phyloP scores from a whole-genome alignment of 2,329 filamentous ascomycete genomes.

The Pseudogymnoascus destructans region DNA sequence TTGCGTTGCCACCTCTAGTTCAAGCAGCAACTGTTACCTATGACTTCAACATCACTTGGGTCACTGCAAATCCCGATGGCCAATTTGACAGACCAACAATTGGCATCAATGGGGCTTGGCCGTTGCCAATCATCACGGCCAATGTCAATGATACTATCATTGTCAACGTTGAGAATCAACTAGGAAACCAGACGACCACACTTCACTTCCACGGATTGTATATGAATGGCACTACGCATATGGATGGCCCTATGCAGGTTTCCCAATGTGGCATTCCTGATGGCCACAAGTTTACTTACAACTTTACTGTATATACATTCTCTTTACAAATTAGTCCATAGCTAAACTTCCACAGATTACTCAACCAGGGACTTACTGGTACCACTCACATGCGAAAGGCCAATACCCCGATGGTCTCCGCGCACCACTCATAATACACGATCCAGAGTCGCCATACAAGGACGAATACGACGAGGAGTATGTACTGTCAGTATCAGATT shows the following conservation, averaged over 20 bases:
- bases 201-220: slow-evolving; percentile 61
- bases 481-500: slow-evolving; percentile 44
- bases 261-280: slow-evolving; percentile 57
- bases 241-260: slow-evolving; percentile 57
- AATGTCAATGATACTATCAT: slow-evolving; percentile 48
- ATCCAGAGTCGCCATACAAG: slow-evolving; percentile 36
- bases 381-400: slow-evolving; percentile 43
- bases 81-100: slow-evolving; percentile 51
- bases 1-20: no score
- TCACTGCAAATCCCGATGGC: slow-evolving; percentile 59
- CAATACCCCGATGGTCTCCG: slow-evolving; percentile 48
- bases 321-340: background rate
- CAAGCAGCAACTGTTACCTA: no score
- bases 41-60: slow-evolving; percentile 60
- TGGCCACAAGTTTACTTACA: slow-evolving; percentile 53
- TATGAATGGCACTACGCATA: slow-evolving; percentile 51
- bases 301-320: slow-evolving; percentile 43
- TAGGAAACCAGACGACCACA: slow-evolving; percentile 50
- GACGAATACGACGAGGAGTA: slow-evolving; percentile 39
- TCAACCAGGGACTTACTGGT: slow-evolving; percentile 68
- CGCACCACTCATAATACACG: slow-evolving; percentile 41
- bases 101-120: slow-evolving; percentile 67
- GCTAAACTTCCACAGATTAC: slow-evolving; percentile 28
- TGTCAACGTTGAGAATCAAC: slow-evolving; percentile 43
- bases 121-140: slow-evolving; percentile 52